These are phyloP conservation scores for Daldinia loculata DNA, from an alignment of 495 filamentous ascomycete genomes.

Conservation along the genomic window DNA sequence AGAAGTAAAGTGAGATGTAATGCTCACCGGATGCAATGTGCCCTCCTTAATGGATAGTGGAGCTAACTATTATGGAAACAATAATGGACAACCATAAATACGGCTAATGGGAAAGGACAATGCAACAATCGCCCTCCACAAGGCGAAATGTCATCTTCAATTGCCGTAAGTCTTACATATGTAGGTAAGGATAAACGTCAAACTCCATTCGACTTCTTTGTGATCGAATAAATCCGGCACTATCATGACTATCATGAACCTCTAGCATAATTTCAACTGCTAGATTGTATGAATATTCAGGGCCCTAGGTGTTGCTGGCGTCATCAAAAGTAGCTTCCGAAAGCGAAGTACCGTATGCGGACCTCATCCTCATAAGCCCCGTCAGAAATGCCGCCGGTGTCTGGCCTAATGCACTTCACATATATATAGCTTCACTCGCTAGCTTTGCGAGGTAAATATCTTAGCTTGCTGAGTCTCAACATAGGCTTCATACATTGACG, in stretches of 20 bases:
- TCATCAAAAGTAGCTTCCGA: constrained; percentile 19
- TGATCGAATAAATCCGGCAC: background rate
- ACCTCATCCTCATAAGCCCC: constrained; percentile 1
- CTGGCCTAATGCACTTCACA: constrained; percentile 11
- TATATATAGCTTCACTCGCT: constrained; percentile 24
- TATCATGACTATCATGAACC: background rate
- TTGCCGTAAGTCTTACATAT: background rate
- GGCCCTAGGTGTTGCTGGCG: constrained; percentile 21
- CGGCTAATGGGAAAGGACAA: background rate
- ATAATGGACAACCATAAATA: background rate
- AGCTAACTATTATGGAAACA: background rate
- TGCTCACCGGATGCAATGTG: background rate
- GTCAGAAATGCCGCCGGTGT: constrained; percentile 4
- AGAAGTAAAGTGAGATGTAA: background rate
- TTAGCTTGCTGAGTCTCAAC: background rate
- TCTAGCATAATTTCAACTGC: background rate
- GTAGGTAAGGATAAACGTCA: background rate
- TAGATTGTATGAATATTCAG: constrained; percentile 4
- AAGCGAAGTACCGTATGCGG: background rate
- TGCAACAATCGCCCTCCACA: background rate
- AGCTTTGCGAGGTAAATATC: constrained; percentile 3
- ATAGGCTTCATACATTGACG: background rate
- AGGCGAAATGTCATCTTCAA: background rate
- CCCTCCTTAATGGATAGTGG: background rate
- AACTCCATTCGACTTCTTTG: background rate